Evolutionary conservation across 805 yeast genomes (phyloP), one percentile per base, ranked within the genome.

Genomic region (Candida pseudofarinosa): DNA sequence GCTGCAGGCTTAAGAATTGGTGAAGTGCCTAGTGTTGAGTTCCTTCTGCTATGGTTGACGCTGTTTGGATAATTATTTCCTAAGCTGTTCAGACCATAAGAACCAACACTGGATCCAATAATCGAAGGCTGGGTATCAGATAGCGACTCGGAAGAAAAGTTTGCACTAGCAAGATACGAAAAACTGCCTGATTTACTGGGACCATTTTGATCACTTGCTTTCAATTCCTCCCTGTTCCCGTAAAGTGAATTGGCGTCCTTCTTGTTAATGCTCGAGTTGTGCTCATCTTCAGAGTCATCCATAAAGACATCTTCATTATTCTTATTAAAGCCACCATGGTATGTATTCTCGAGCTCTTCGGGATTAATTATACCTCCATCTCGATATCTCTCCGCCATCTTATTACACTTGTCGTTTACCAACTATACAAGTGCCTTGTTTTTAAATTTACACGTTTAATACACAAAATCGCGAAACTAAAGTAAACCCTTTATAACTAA

Each of bases 91-190:
- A 10, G 28, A 10, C 6, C 28, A 6, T 23, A 10, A 26, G 37
- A 13, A 18, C 16, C 35, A 20, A 2, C 28, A 38, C 18, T 8
- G 35, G 33, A 20, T 19, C 23, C 28, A 7, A 10, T 10, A 7
- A 23, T 23, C 10, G 28, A 23, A 23, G 28, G 28, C 10, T 23
- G 28, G n/a, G 47, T 4, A 30, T 45, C 53, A 14, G 46, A 47
- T 3, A 65, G 37, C 1, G 71, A 65, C 34, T 67, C 71, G 2
- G 69, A 48, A 7, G 71, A 65, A 50, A 70, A 70, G 49, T 70
- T 70, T 37, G 71, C 65, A 42, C 72, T 65, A 13, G 63, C 61
- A 16, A 69, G 28, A 23, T 23, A 23, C 6, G 28, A 23, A 23
- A 23, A 23, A 23, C 10, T 23, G 28, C 28, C 28, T 23, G 28